These are phyloP conservation scores for Sordariomycetes sp. DNA, from an alignment of 2,329 filamentous ascomycete species.

Conservation along the genomic window DNA sequence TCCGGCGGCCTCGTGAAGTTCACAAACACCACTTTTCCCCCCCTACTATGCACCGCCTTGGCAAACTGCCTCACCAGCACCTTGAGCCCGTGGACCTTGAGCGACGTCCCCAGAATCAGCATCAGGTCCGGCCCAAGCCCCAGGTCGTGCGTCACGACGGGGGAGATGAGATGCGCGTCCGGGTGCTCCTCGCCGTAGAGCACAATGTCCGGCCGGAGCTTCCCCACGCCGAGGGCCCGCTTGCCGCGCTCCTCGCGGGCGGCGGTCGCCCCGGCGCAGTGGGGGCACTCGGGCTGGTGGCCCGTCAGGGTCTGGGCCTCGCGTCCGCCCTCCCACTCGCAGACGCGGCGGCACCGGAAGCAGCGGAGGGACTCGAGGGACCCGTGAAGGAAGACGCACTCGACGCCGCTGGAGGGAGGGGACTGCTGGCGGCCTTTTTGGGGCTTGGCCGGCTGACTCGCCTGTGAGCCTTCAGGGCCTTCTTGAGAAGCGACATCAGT, in stretches of 20 bases:
- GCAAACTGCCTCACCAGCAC: conserved; percentile 59
- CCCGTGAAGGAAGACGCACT: conserved; percentile 60
- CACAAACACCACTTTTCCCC: conserved; percentile 58
- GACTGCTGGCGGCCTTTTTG: not conserved
- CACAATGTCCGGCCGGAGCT: conserved; percentile 59
- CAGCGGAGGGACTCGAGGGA: conserved; percentile 54
- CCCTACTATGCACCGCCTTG: conserved; percentile 53
- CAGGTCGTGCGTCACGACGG: conserved; percentile 55
- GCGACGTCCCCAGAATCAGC: conserved; percentile 57
- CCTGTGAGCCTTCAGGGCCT: not conserved
- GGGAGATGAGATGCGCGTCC: conserved; percentile 52
- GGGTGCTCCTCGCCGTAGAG: conserved; percentile 65
- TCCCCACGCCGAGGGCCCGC: conserved; percentile 52
- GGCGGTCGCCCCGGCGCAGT: conserved; percentile 48
- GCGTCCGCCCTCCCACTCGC: conserved; percentile 45
- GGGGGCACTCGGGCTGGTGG: conserved; percentile 53
- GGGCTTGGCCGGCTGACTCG: not conserved
- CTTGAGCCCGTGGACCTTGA: conserved; percentile 59
- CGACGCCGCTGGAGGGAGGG: conserved; percentile 28
- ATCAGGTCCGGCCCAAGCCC: conserved; percentile 51
- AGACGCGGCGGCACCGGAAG: conserved; percentile 43
- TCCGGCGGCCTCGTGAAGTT: conserved; percentile 61
- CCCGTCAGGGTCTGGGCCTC: conserved; percentile 46
- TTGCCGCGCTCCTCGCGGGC: conserved; percentile 53
- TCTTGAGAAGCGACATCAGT: not conserved